Conservation (phyloP, 768 basidiomycete species). For the Psilocybe cyanescens region DNA sequence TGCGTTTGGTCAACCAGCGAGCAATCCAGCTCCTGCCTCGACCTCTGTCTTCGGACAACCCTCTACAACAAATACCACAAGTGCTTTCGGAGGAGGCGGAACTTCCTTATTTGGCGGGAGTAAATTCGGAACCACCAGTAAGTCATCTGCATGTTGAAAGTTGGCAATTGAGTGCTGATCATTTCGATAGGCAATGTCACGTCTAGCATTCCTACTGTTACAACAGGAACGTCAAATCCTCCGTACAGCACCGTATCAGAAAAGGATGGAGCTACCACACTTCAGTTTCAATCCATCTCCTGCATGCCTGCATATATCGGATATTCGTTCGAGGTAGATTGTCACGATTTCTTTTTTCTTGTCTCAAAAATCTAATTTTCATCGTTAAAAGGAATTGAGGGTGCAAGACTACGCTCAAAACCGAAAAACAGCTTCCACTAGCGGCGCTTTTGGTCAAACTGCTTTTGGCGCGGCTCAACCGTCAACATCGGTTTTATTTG, state of each 20-base stretch:
- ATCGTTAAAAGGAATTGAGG: conserved; percentile 62
- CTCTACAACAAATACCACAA: conserved; percentile 31
- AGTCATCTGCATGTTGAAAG: conserved; percentile 2
- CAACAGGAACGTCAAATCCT: conserved; percentile 57
- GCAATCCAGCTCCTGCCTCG: conserved; percentile 25
- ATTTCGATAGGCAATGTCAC: conserved; percentile 15
- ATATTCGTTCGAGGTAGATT: conserved; percentile 73
- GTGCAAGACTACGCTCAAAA: conserved; percentile 77
- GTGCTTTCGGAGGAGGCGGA: conserved; percentile 36
- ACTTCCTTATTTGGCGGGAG: conserved; percentile 29
- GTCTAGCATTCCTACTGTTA: conserved; percentile 50
- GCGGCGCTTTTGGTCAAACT: conserved; percentile 58
- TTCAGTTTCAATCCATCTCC: conserved; percentile 83
- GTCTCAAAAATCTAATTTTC: conserved; percentile 8
- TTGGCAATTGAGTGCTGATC: background rate
- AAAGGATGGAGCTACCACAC: conserved; percentile 60
- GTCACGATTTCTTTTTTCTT: conserved; percentile 2
- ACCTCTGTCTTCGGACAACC: conserved; percentile 47
- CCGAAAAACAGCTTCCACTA: conserved; percentile 61
- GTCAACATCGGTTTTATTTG: conserved; percentile 48
- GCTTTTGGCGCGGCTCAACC: conserved; percentile 51
- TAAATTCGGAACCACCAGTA: conserved; percentile 44
- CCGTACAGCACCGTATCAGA: conserved; percentile 60
- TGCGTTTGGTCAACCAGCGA: conserved; percentile 46
- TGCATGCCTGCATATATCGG: conserved; percentile 80